Conservation (phyloP, 2,329 filamentous ascomycete species). For the Lecanicillium sp. region DNA sequence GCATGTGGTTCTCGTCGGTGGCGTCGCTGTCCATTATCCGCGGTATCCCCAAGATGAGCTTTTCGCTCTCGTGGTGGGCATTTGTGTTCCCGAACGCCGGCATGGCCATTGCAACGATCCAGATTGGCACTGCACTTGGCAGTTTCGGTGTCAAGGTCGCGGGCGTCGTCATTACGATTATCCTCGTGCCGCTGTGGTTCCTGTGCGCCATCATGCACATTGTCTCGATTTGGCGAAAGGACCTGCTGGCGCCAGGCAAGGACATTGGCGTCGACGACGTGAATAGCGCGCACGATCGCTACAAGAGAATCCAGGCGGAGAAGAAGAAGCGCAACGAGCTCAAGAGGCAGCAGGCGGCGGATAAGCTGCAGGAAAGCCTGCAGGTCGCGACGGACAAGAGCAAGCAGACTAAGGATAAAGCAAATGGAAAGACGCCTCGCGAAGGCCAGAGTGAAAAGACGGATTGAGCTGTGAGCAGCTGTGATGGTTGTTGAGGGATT, state of each 20-base stretch:
- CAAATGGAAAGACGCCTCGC: too few relatives aligned
- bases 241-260: conserved; percentile 44
- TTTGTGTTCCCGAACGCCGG: conserved; percentile 44
- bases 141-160: conserved; percentile 39
- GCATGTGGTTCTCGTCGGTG: conserved; percentile 45
- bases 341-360: neutral
- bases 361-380: too few relatives aligned
- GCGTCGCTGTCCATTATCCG: conserved; percentile 27
- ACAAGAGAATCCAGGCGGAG: too few relatives aligned
- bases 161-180: conserved; percentile 40
- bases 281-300: conserved; percentile 11
- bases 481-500: too few relatives aligned
- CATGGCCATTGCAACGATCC: conserved; percentile 46
- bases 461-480: too few relatives aligned
- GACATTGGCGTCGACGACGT: conserved; percentile 40
- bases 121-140: conserved; percentile 37
- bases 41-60: conserved; percentile 31
- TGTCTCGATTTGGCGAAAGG: conserved; percentile 32
- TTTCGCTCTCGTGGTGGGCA: conserved; percentile 46
- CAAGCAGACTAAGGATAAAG: too few relatives aligned
- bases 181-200: conserved; percentile 42
- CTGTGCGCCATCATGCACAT: conserved; percentile 36
- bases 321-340: conserved; percentile 8
- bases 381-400: too few relatives aligned
- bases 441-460: too few relatives aligned